A percentile compares a stretch with the other conserved stretches of the same genome.
Conservation (phyloP, 1,284 basidiomycete genomes). For the Ganoderma lucidum region DNA sequence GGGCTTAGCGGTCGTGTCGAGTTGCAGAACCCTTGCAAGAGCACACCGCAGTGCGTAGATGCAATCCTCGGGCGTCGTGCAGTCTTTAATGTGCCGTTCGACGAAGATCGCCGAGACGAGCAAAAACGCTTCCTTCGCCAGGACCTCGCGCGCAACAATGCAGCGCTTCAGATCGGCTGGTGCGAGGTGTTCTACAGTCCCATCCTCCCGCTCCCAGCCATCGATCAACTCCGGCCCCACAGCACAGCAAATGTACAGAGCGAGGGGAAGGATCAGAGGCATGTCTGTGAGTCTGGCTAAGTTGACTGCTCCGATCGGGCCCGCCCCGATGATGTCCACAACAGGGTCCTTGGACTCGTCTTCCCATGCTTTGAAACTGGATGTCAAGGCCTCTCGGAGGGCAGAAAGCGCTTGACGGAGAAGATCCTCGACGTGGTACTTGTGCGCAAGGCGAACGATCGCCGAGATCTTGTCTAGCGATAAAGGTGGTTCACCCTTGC, state of each 20-base stretch:
- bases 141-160: conserved; percentile 1
- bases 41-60: neutral
- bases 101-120: neutral
- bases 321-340: neutral
- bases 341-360: neutral
- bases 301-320: conserved; percentile 11
- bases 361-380: neutral
- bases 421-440: conserved; percentile 13
- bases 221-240: neutral
- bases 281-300: conserved; percentile 12
- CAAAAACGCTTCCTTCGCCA: neutral
- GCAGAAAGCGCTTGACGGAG: conserved; percentile 4
- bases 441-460: conserved; percentile 18
- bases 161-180: conserved; percentile 10
- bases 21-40: neutral
- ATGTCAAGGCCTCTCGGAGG: conserved; percentile 1
- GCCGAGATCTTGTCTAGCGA: conserved; percentile 11
- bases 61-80: neutral
- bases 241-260: conserved; percentile 12
- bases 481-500: neutral
- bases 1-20: neutral
- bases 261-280: neutral
- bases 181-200: conserved; percentile 5
- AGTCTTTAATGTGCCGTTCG: neutral
- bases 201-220: conserved; percentile 17